These are phyloP conservation scores for Bryum argenteum DNA, from an alignment of 225 moss, liverwort and hornwort genomes.

Conservation along the genomic window DNA sequence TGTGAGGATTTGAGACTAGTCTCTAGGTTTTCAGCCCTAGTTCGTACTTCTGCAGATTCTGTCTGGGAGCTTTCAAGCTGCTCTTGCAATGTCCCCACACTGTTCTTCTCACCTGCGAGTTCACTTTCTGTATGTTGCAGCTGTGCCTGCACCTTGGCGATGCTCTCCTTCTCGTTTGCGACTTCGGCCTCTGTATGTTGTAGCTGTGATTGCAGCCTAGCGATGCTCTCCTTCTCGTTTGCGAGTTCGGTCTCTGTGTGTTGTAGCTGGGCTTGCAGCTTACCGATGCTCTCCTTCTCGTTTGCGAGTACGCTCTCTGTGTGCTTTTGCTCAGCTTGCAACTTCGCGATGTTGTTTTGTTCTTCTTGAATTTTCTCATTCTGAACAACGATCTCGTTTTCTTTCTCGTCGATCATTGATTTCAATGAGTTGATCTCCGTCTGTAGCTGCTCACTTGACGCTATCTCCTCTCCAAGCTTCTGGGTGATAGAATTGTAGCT, in stretches of 20 bases:
- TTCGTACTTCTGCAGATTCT: slow-evolving; percentile 33
- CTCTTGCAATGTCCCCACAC: slow-evolving; percentile 23
- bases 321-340: slow-evolving; percentile 25
- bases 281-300: slow-evolving; percentile 20
- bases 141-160: slow-evolving; percentile 20
- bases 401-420: slow-evolving; percentile 27
- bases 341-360: slow-evolving; percentile 19
- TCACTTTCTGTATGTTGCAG: slow-evolving; percentile 36
- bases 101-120: slow-evolving; percentile 37
- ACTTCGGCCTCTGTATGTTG: slow-evolving; percentile 36
- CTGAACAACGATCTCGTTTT: slow-evolving; percentile 36
- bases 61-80: slow-evolving; percentile 28
- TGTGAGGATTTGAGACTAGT: slow-evolving; percentile 29
- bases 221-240: not conserved
- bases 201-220: slow-evolving; percentile 25
- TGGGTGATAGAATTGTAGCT: slow-evolving; percentile 25
- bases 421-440: slow-evolving; percentile 33
- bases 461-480: slow-evolving; percentile 28
- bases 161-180: not conserved
- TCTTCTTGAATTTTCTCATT: slow-evolving; percentile 33
- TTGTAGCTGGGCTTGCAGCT: slow-evolving; percentile 28
- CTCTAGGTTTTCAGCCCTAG: slow-evolving; percentile 26
- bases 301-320: slow-evolving; percentile 30
- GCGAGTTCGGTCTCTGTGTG: slow-evolving; percentile 28
- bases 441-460: slow-evolving; percentile 30